Conservation (phyloP, 2,329 filamentous ascomycete genomes). For the Arthroderma sp. region DNA sequence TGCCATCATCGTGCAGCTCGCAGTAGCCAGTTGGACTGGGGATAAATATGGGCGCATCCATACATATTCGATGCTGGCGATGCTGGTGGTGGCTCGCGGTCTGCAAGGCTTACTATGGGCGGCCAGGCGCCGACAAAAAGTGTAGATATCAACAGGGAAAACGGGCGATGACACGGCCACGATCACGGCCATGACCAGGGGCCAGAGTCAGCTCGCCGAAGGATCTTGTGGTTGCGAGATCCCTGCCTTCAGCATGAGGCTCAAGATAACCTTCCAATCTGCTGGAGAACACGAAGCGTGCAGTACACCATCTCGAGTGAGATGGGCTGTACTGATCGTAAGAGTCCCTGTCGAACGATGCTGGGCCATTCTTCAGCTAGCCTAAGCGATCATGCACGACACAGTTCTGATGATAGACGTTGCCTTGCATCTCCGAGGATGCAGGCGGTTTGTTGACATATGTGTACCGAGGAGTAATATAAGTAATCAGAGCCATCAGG, state of each 20-base stretch:
- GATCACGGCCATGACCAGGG: neutral
- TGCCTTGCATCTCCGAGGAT: slow-evolving; percentile 1
- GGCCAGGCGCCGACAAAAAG: neutral
- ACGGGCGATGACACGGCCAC: neutral
- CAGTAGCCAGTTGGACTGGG: neutral
- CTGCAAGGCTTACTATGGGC: neutral
- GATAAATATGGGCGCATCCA: neutral
- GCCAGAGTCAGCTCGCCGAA: slow-evolving; percentile 1
- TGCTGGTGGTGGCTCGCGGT: neutral
- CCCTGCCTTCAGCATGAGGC: slow-evolving; percentile 3
- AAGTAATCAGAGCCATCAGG: neutral
- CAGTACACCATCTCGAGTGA: neutral
- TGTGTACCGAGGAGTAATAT: too few relatives aligned
- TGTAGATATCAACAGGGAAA: neutral
- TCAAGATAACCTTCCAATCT: slow-evolving; percentile 6
- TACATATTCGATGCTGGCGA: neutral
- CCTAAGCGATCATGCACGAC: slow-evolving; percentile 3
- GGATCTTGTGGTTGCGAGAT: neutral
- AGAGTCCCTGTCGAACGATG: neutral
- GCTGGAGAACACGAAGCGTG: neutral
- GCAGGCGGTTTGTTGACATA: neutral
- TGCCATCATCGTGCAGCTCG: slow-evolving; percentile 2
- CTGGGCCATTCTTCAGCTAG: neutral
- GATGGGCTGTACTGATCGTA: neutral
- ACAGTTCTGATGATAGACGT: neutral